phyloP scores from a whole-genome alignment of 1,139 yeast genomes.

The Kazachstania sp. region DNA sequence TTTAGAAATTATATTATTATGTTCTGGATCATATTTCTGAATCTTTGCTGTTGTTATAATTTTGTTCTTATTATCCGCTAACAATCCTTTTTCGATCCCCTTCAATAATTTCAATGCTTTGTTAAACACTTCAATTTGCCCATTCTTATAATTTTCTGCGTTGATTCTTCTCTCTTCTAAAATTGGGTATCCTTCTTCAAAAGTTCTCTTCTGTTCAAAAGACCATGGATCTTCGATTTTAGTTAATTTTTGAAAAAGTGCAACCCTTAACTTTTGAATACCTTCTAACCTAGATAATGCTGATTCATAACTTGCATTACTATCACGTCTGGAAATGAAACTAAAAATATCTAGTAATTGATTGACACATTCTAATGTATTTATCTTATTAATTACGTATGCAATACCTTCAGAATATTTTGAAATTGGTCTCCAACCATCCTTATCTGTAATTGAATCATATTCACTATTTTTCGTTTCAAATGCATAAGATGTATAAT shows the following conservation, averaged over 20 bases:
- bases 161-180: constrained; percentile 14
- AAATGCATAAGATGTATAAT: constrained; percentile 35
- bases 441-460: constrained; percentile 13
- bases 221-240: background rate
- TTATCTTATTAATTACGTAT: constrained; percentile 35
- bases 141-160: constrained; percentile 19
- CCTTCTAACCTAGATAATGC: constrained; percentile 54
- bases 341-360: constrained; percentile 45
- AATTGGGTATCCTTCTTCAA: constrained; percentile 4
- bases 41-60: constrained; percentile 22
- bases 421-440: constrained; percentile 5
- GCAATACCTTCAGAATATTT: constrained; percentile 36
- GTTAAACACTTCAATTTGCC: constrained; percentile 19
- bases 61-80: constrained; percentile 13
- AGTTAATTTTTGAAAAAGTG: constrained; percentile 18
- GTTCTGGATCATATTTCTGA: constrained; percentile 19
- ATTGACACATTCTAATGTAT: constrained; percentile 14
- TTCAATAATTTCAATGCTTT: constrained; percentile 17
- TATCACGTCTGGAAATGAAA: constrained; percentile 41
- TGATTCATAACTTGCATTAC: constrained; percentile 25
- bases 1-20: constrained; percentile 15
- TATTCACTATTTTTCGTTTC: constrained; percentile 12
- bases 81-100: constrained; percentile 16
- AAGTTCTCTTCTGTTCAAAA: background rate
- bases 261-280: constrained; percentile 32